Conservation (phyloP, 2,329 filamentous ascomycete species). For the Elsinoe batatas region DNA sequence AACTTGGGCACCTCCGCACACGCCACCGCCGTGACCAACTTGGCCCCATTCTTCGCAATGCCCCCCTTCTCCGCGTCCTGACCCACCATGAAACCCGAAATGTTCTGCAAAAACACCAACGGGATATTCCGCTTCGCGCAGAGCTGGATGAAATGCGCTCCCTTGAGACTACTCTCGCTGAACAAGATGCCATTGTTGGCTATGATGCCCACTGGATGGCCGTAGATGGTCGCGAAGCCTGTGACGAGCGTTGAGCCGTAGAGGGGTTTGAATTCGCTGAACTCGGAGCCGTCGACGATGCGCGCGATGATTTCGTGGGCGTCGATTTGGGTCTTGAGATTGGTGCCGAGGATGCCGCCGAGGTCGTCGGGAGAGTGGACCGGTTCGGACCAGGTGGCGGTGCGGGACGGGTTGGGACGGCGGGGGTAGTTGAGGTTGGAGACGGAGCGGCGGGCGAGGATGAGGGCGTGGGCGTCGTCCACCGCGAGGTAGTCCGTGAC, state of each 20-base stretch:
- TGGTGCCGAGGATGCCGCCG: slow-evolving; percentile 79
- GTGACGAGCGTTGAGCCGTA: slow-evolving; percentile 87
- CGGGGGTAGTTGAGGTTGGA: slow-evolving; percentile 81
- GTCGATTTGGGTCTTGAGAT: slow-evolving; percentile 74
- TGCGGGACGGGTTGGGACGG: slow-evolving; percentile 29
- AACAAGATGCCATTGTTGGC: slow-evolving; percentile 96
- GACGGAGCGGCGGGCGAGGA: slow-evolving; percentile 73
- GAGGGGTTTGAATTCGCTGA: slow-evolving; percentile 88
- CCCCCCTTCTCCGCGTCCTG: slow-evolving; percentile 84
- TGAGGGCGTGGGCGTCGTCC: slow-evolving; percentile 82
- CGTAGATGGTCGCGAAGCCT: slow-evolving; percentile 82
- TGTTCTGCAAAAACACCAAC: slow-evolving; percentile 90
- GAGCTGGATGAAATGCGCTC: slow-evolving; percentile 92
- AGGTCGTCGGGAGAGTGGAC: slow-evolving; percentile 72
- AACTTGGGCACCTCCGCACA: slow-evolving; percentile 94
- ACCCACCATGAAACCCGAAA: slow-evolving; percentile 97
- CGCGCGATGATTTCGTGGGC: slow-evolving; percentile 87
- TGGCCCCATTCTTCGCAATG: slow-evolving; percentile 95
- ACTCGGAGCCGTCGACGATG: slow-evolving; percentile 81
- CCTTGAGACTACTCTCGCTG: slow-evolving; percentile 79
- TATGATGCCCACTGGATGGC: slow-evolving; percentile 82
- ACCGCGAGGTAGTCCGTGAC: slow-evolving; percentile 94
- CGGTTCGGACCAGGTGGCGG: slow-evolving; percentile 55
- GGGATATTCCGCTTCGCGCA: slow-evolving; percentile 85
- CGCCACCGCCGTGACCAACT: slow-evolving; percentile 88